A percentile compares a stretch with the other conserved stretches of the same genome.
phyloP scores from a whole-genome alignment of 441 rosid genomes.

The Bruguiera hainesii region DNA sequence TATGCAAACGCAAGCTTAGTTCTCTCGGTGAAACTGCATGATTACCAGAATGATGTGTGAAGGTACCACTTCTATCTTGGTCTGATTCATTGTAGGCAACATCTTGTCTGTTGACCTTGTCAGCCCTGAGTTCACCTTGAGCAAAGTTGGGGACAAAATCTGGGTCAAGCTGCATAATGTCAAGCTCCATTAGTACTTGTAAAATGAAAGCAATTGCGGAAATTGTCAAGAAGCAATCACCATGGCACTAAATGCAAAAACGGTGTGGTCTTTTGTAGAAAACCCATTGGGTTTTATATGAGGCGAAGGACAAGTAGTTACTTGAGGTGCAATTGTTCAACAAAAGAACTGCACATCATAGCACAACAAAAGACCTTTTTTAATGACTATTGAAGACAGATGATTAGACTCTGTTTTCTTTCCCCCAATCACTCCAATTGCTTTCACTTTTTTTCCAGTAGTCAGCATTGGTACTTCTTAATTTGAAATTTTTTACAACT shows the following conservation, averaged over 20 bases:
- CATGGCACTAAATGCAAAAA: not conserved
- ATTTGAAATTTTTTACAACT: too few relatives aligned
- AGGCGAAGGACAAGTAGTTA: too few relatives aligned
- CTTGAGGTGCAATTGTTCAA: too few relatives aligned
- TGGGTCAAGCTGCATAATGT: conserved; percentile 55
- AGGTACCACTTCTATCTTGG: conserved; percentile 52
- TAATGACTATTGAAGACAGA: too few relatives aligned
- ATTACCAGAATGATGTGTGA: conserved; percentile 49
- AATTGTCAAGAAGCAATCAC: not conserved
- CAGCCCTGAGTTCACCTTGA: conserved; percentile 55
- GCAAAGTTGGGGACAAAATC: conserved; percentile 57
- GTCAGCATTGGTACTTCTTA: too few relatives aligned
- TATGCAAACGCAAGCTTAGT: conserved; percentile 66
- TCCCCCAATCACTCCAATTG: too few relatives aligned
- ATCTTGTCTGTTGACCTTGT: conserved; percentile 27
- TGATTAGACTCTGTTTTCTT: too few relatives aligned
- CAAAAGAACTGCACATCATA: too few relatives aligned
- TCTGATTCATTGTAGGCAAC: conserved; percentile 36
- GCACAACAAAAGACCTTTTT: too few relatives aligned
- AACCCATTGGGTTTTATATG: too few relatives aligned
- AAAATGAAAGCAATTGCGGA: not conserved
- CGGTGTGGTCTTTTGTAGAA: not conserved
- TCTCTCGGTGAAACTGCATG: conserved; percentile 73
- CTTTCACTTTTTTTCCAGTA: too few relatives aligned
- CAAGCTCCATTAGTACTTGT: conserved; percentile 10